Evolutionary conservation across 2,329 filamentous ascomycete genomes (phyloP).

Genomic region (Thermoascus crustaceus): DNA sequence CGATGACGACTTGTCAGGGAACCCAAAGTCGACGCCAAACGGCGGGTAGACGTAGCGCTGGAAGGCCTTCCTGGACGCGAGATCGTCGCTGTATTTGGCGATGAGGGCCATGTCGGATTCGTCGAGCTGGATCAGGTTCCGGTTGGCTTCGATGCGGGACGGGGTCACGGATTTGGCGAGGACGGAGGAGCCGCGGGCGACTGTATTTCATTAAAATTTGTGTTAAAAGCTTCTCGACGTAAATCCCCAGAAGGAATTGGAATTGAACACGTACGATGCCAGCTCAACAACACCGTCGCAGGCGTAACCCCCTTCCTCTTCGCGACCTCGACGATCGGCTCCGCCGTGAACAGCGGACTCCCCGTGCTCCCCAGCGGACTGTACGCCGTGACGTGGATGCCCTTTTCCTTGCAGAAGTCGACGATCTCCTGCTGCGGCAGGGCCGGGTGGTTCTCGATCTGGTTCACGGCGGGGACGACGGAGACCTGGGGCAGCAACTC

Average conservation of each 20-base stretch:
- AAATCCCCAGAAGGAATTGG: not conserved
- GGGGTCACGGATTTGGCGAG: constrained; percentile 36
- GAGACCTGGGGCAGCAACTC: constrained; percentile 50
- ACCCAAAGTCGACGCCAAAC: constrained; percentile 61
- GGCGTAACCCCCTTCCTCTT: constrained; percentile 32
- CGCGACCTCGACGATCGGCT: constrained; percentile 34
- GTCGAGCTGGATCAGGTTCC: constrained; percentile 31
- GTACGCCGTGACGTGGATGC: constrained; percentile 48
- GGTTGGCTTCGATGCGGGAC: constrained; percentile 34
- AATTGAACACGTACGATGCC: constrained; percentile 29
- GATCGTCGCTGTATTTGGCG: constrained; percentile 27
- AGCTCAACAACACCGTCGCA: constrained; percentile 35
- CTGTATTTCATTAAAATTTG: constrained; percentile 17
- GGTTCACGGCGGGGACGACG: constrained; percentile 61
- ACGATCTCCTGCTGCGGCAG: constrained; percentile 48
- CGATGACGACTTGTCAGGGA: constrained; percentile 53
- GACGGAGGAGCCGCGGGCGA: constrained; percentile 32
- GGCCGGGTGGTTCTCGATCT: constrained; percentile 75
- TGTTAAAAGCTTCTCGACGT: not conserved
- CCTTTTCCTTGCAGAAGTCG: constrained; percentile 22
- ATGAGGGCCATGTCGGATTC: constrained; percentile 29
- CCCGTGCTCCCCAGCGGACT: constrained; percentile 37
- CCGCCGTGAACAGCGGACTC: constrained; percentile 34
- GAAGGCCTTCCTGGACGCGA: constrained; percentile 24
- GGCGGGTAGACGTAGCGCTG: constrained; percentile 57